Evolutionary conservation across 1,139 yeast species (phyloP).

Genomic region (Barnettozyma hawaiiensis): DNA sequence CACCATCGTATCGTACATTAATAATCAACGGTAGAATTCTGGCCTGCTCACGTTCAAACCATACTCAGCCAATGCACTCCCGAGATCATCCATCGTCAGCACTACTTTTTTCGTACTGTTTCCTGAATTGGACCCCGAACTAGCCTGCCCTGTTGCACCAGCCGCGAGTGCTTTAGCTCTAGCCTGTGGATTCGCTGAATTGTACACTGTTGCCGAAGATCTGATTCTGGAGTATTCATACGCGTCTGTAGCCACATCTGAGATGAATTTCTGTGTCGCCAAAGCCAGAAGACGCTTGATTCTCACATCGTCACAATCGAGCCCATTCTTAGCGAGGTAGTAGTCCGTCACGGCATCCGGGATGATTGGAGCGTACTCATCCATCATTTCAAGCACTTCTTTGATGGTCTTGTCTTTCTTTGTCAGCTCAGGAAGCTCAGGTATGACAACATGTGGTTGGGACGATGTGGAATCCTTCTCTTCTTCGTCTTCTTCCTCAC

Average conservation of each 20-base stretch:
- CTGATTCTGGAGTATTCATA: slow-evolving; percentile 91
- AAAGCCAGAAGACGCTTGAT: slow-evolving; percentile 83
- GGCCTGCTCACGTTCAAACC: slow-evolving; percentile 90
- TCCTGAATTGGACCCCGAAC: slow-evolving; percentile 36
- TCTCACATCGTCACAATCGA: slow-evolving; percentile 72
- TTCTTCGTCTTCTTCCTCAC: slow-evolving; percentile 15
- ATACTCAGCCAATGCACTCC: slow-evolving; percentile 84
- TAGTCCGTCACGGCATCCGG: slow-evolving; percentile 98
- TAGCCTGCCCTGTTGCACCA: slow-evolving; percentile 48
- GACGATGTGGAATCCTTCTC: slow-evolving; percentile 18
- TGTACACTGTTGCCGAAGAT: slow-evolving; percentile 75
- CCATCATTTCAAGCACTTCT: slow-evolving; percentile 85
- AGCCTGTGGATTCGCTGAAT: slow-evolving; percentile 80
- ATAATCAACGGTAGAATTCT: slow-evolving; percentile 70
- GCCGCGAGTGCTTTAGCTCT: slow-evolving; percentile 75
- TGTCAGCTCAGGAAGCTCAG: slow-evolving; percentile 64
- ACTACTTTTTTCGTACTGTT: slow-evolving; percentile 71
- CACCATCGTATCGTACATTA: background rate
- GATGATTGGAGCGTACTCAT: slow-evolving; percentile 90
- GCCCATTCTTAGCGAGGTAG: slow-evolving; percentile 83
- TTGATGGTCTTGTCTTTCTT: slow-evolving; percentile 82
- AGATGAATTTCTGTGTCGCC: slow-evolving; percentile 92
- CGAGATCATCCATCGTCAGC: slow-evolving; percentile 81
- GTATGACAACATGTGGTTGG: slow-evolving; percentile 28
- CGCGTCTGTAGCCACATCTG: slow-evolving; percentile 95